Percentiles rank a stretch among this genome's conserved stretches.
Evolutionary conservation across 768 basidiomycete species (phyloP).

Genomic region (Naematelia aurantialba): DNA sequence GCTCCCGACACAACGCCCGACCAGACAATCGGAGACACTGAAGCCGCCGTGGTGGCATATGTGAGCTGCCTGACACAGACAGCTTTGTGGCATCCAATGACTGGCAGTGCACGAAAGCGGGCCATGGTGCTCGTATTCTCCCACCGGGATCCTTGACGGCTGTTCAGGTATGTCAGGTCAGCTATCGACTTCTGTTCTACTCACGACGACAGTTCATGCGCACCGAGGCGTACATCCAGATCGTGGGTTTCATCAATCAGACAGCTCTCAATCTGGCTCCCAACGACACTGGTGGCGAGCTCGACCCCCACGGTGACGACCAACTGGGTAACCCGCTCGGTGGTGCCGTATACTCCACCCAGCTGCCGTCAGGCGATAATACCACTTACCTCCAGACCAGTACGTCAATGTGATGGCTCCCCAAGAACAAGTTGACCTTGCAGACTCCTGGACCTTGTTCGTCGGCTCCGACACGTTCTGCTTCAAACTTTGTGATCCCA

Average conservation of each 20-base stretch:
- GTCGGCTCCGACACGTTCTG: slow-evolving; percentile 2
- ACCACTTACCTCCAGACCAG: slow-evolving; percentile 10
- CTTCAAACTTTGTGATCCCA: slow-evolving; percentile 9
- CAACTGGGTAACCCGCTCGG: slow-evolving; percentile 12
- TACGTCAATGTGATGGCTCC: background rate
- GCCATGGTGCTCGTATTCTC: slow-evolving; percentile 10
- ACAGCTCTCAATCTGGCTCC: slow-evolving; percentile 3
- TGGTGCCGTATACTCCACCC: slow-evolving; percentile 6
- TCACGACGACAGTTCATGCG: slow-evolving; percentile 10
- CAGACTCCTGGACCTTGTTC: slow-evolving; percentile 11
- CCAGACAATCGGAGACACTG: slow-evolving; percentile 10
- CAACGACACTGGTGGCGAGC: slow-evolving; percentile 9
- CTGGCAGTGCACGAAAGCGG: slow-evolving; percentile 9
- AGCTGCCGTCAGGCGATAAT: slow-evolving; percentile 6
- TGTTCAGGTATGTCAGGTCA: slow-evolving; percentile 6
- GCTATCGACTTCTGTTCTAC: background rate
- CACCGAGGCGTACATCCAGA: slow-evolving; percentile 11
- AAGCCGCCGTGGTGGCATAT: slow-evolving; percentile 11
- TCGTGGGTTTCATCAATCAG: slow-evolving; percentile 9
- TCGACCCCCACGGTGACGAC: slow-evolving; percentile 13
- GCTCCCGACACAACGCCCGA: slow-evolving; percentile 6
- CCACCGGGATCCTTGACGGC: slow-evolving; percentile 9
- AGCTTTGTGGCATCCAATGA: background rate
- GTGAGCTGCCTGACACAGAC: slow-evolving; percentile 1
- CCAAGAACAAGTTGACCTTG: background rate